Base-by-base conservation (phyloP, 2,329 filamentous ascomycete species). In the Neoarthrinium moseri region DNA sequence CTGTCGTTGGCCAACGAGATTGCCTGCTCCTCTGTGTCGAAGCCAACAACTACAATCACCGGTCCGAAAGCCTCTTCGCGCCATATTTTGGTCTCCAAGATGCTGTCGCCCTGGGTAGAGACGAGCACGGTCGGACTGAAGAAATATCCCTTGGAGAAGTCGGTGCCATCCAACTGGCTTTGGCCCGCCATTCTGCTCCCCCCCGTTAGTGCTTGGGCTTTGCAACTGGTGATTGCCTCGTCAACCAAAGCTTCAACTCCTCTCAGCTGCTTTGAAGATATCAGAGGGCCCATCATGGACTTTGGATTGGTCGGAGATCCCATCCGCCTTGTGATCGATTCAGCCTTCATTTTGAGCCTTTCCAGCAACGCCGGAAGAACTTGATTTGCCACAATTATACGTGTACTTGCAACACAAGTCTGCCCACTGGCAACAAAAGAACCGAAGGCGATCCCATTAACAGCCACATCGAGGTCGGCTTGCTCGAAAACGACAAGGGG, bases 11-110 rank as follows among this genome's bases (percentile, higher is more conserved):
- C 87, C 37, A 88, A 69, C 44, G 72, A 70, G 57, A 92, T 77
- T 33, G 82, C 87, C 40, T 91, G 82, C 18, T 81, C 81, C 69
- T 89, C 85, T 54, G 75, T 83, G 63, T 83, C 83, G 72, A 94
- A 92, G 56, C 85, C 86, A 57, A 81, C 78, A 53, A 94, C 80
- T 42, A 85, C 78, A 63, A 87, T 84, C 30, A 91, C 88, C 7
- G 89, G 89, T 17, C 89, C 89, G 64, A 94, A 94, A 49, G 90
- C 89, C 66, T 94, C 89, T 63, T 91, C 86, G 56, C 81, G 78
- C 73, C 88, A 85, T 55, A 94, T 86, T 61, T 81, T 81, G 66
- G 88, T 86, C 59, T 81, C 68, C 27, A 81, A 74, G 80, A 91
- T 74, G 57, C 80, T 80, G 51, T 78, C 74, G 67, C 73, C 51